A percentile compares a stretch with the other conserved stretches of the same genome.
Evolutionary conservation across 2,329 filamentous ascomycete genomes (phyloP).

Genomic region (Exserohilum rostratum): DNA sequence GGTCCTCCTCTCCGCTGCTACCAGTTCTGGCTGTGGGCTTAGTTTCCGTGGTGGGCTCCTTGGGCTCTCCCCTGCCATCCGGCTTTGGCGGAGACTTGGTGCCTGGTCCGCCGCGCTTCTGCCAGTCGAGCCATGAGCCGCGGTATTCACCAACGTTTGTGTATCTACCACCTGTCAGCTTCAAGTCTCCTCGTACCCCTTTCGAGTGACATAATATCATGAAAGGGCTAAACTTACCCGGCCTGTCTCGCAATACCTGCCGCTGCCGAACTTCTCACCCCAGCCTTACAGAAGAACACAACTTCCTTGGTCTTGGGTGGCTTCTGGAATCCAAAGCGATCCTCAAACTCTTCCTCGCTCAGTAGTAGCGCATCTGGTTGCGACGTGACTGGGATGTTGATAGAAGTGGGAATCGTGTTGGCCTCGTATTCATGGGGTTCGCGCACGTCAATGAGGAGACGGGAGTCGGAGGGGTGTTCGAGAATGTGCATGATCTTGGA

Average conservation of each 20-base stretch:
- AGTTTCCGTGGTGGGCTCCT: conserved; percentile 19
- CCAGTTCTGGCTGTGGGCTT: conserved; percentile 17
- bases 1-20: conserved; percentile 24
- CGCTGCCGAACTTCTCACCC: conserved; percentile 79
- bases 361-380: conserved; percentile 82
- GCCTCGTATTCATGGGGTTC: conserved; percentile 70
- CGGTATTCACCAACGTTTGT: conserved; percentile 71
- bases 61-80: conserved; percentile 27
- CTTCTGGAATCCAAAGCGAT: conserved; percentile 72
- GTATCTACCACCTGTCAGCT: conserved; percentile 54
- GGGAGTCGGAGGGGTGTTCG: conserved; percentile 32
- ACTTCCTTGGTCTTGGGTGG: conserved; percentile 32
- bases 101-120: conserved; percentile 67
- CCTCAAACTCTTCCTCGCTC: conserved; percentile 77
- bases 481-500: conserved; percentile 43
- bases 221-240: conserved; percentile 64
- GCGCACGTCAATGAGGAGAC: conserved; percentile 65
- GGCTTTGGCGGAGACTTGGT: conserved; percentile 28
- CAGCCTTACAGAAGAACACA: conserved; percentile 91
- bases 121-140: conserved; percentile 86
- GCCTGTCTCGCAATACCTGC: conserved; percentile 76
- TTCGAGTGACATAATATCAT: background rate
- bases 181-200: background rate
- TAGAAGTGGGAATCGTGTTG: conserved; percentile 75
- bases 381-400: conserved; percentile 81